A percentile compares a stretch with the other conserved stretches of the same genome.
Evolutionary conservation across 73 alveolate genomes (phyloP).

Genomic region (Paramecium biaurelia): DNA sequence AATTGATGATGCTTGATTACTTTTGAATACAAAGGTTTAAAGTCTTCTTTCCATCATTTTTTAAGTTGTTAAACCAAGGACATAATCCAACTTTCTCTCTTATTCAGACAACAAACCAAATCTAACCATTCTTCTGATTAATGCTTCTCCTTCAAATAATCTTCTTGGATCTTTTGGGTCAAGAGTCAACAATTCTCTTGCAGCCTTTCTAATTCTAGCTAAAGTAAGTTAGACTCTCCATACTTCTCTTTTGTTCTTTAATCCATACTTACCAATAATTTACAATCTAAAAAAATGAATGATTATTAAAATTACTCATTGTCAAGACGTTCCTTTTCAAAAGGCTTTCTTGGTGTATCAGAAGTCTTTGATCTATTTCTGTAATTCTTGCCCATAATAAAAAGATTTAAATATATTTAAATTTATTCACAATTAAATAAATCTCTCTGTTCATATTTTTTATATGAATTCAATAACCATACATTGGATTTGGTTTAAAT

Average conservation of each 20-base stretch:
- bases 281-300: slow-evolving; percentile 65
- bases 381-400: slow-evolving; percentile 52
- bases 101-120: slow-evolving; percentile 90
- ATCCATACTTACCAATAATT: slow-evolving; percentile 96
- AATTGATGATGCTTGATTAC: slow-evolving; percentile 82
- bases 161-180: slow-evolving; percentile 95
- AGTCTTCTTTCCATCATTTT: slow-evolving; percentile 98
- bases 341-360: slow-evolving; percentile 93
- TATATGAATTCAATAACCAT: background rate
- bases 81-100: slow-evolving; percentile 97
- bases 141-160: slow-evolving; percentile 96
- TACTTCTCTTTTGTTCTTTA: slow-evolving; percentile 98
- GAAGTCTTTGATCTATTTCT: slow-evolving; percentile 76
- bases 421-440: slow-evolving; percentile 26
- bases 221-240: slow-evolving; percentile 94
- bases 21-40: slow-evolving; percentile 94
- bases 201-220: slow-evolving; percentile 98
- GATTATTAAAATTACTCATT: slow-evolving; percentile 71
- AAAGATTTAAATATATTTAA: slow-evolving; percentile 44
- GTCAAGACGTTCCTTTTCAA: slow-evolving; percentile 93
- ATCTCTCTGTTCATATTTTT: background rate
- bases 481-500: background rate
- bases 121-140: slow-evolving; percentile 95
- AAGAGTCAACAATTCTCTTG: slow-evolving; percentile 95
- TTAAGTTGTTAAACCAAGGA: slow-evolving; percentile 90